Percentiles rank a stretch among this genome's conserved stretches.
These are phyloP conservation scores for Sphaerosporella brunnea DNA, from an alignment of 495 filamentous ascomycete genomes.

Conservation along the genomic window DNA sequence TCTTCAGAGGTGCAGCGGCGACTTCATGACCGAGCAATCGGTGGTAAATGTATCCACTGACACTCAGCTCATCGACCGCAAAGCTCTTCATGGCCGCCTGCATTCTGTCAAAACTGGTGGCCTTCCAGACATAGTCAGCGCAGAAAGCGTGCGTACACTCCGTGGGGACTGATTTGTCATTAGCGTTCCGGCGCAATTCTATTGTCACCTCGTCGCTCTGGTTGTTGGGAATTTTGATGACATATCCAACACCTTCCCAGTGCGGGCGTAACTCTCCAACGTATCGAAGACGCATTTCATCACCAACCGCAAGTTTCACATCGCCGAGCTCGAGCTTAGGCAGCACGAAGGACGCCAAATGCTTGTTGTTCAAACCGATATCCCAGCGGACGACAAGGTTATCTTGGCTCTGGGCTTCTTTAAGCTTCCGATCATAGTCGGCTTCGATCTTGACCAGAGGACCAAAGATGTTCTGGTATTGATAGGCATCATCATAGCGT, in stretches of 20 bases:
- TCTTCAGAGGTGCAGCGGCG: slow-evolving; percentile 90
- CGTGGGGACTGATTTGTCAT: slow-evolving; percentile 86
- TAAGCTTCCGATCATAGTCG: slow-evolving; percentile 98
- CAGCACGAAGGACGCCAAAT: slow-evolving; percentile 84
- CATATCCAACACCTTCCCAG: slow-evolving; percentile 98
- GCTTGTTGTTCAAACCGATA: slow-evolving; percentile 92
- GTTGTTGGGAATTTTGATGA: slow-evolving; percentile 99
- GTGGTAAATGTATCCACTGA: slow-evolving; percentile 98
- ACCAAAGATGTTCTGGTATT: slow-evolving; percentile 98
- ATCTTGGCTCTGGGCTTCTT: slow-evolving; percentile 95
- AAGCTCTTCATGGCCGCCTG: slow-evolving; percentile 99
- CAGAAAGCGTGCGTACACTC: slow-evolving; percentile 98
- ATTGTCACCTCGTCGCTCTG: slow-evolving; percentile 96
- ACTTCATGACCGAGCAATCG: slow-evolving; percentile 93
- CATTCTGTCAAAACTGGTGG: slow-evolving; percentile 98
- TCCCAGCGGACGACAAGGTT: slow-evolving; percentile 89
- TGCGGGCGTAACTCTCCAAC: slow-evolving; percentile 81
- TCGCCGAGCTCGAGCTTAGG: slow-evolving; percentile 96
- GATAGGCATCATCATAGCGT: slow-evolving; percentile 92
- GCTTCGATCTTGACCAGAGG: slow-evolving; percentile 98
- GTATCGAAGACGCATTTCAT: slow-evolving; percentile 96
- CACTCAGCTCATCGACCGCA: slow-evolving; percentile 92
- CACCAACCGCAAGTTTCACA: slow-evolving; percentile 92
- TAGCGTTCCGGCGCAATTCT: slow-evolving; percentile 74
- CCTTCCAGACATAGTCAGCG: slow-evolving; percentile 99